Conservation (phyloP, 371 early-diverging fungal species). For the Dichotomocladium elegans region DNA sequence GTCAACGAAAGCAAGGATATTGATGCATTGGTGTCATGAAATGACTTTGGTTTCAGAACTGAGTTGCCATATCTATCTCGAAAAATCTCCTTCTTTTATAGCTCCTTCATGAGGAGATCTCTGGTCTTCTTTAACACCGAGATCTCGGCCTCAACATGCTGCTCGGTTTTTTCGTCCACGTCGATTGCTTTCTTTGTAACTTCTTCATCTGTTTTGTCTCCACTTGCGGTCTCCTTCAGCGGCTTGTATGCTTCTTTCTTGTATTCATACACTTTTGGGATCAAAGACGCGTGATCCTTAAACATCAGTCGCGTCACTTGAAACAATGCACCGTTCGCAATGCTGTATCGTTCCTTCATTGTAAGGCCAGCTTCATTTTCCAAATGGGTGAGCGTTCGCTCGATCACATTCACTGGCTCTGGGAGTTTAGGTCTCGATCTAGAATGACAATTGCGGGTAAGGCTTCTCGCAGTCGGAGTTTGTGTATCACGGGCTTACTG, state of each 20-base stretch:
- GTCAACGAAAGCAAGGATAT: not conserved
- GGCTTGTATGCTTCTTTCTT: slow-evolving; percentile 31
- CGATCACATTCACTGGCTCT: slow-evolving; percentile 21
- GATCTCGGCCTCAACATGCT: slow-evolving; percentile 36
- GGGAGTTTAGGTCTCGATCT: slow-evolving; percentile 24
- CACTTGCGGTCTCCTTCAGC: not conserved
- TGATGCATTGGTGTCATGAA: too few relatives aligned
- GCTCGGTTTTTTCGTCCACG: slow-evolving; percentile 22
- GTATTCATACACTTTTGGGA: slow-evolving; percentile 26
- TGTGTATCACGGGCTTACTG: slow-evolving; percentile 28
- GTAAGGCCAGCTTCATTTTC: slow-evolving; percentile 2
- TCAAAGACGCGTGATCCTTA: slow-evolving; percentile 19
- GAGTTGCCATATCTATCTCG: not conserved
- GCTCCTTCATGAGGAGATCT: slow-evolving; percentile 13
- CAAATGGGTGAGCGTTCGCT: slow-evolving; percentile 12
- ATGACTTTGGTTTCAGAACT: not conserved
- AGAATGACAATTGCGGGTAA: too few relatives aligned
- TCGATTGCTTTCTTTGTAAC: not conserved
- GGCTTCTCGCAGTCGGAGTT: too few relatives aligned
- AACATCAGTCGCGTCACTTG: slow-evolving; percentile 34
- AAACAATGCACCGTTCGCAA: slow-evolving; percentile 38
- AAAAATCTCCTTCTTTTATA: not conserved
- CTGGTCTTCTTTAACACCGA: slow-evolving; percentile 19
- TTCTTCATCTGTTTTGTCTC: not conserved
- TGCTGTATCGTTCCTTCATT: slow-evolving; percentile 28